phyloP scores from a whole-genome alignment of 768 basidiomycete species.

The Pleurotus tuber-regium region DNA sequence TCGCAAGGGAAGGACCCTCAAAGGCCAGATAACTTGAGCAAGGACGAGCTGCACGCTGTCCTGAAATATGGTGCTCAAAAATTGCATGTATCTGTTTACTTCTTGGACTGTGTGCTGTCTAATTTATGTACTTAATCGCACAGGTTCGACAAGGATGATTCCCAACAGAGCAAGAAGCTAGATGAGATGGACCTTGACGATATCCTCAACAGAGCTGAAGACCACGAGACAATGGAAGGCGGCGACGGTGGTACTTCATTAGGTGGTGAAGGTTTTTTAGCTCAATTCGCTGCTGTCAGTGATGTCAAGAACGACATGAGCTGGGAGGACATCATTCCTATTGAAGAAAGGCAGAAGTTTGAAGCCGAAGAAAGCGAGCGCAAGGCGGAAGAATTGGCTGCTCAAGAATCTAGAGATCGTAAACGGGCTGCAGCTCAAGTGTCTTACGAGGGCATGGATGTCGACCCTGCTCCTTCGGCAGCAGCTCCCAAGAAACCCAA shows the following conservation, averaged over 20 bases:
- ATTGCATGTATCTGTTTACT: conserved; percentile 58
- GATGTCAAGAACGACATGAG: conserved; percentile 98
- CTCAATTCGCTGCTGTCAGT: conserved; percentile 92
- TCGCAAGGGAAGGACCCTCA: conserved; percentile 59
- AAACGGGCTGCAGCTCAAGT: conserved; percentile 86
- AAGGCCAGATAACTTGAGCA: conserved; percentile 85
- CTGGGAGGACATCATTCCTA: conserved; percentile 99
- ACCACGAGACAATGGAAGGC: conserved; percentile 87
- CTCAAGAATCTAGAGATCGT: conserved; percentile 67
- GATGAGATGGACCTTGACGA: conserved; percentile 99
- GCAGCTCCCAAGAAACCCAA: conserved; percentile 75
- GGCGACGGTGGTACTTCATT: conserved; percentile 88
- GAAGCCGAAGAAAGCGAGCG: conserved; percentile 79
- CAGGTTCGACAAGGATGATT: conserved; percentile 98
- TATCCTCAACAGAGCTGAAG: conserved; percentile 94
- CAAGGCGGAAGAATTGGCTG: conserved; percentile 66
- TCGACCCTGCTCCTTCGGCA: conserved; percentile 64
- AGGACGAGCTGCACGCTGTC: conserved; percentile 95
- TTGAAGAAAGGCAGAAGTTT: conserved; percentile 83
- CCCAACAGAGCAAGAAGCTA: conserved; percentile 88
- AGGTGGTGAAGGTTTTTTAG: conserved; percentile 96
- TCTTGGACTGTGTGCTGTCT: too few species aligned
- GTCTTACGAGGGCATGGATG: conserved; percentile 94
- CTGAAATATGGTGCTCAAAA: conserved; percentile 99
- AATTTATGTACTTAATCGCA: conserved; percentile 14